Evolutionary conservation across 192 early-diverging fungal species (phyloP).

Genomic region (Geranomyces michiganensis): DNA sequence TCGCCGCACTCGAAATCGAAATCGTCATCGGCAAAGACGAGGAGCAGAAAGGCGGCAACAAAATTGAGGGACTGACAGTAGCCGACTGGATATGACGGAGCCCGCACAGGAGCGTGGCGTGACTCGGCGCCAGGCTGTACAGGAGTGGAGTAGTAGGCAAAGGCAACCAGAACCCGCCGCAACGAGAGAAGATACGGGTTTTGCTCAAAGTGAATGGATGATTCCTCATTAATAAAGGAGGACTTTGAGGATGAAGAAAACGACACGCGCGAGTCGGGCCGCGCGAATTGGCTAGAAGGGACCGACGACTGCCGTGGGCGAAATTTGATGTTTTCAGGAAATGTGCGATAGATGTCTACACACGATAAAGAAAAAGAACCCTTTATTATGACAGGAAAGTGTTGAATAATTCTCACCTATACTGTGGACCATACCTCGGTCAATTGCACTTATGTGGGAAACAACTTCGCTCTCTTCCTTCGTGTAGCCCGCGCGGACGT

Average conservation of each 20-base stretch:
- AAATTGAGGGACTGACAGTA: conserved; percentile 88
- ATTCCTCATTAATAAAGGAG: neutral
- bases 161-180: conserved; percentile 70
- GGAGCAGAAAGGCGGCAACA: conserved; percentile 71
- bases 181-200: conserved; percentile 58
- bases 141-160: conserved; percentile 68
- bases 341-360: conserved; percentile 74
- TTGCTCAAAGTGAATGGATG: conserved; percentile 16
- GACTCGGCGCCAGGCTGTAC: neutral
- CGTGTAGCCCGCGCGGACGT: conserved; percentile 36
- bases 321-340: conserved; percentile 77
- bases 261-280: neutral
- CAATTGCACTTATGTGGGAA: conserved; percentile 69
- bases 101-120: conserved; percentile 8
- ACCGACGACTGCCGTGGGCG: conserved; percentile 42
- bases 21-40: conserved; percentile 51
- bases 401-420: too few relatives aligned
- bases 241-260: neutral
- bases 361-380: too few relatives aligned
- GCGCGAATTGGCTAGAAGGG: conserved; percentile 3
- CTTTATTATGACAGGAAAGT: too few relatives aligned
- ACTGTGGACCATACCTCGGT: conserved; percentile 61
- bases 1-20: conserved; percentile 27
- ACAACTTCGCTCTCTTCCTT: conserved; percentile 55
- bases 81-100: conserved; percentile 59